Percentiles rank a stretch among this genome's conserved stretches.
Conservation (phyloP, 2,329 filamentous ascomycete species). For the Xylaria sp. region DNA sequence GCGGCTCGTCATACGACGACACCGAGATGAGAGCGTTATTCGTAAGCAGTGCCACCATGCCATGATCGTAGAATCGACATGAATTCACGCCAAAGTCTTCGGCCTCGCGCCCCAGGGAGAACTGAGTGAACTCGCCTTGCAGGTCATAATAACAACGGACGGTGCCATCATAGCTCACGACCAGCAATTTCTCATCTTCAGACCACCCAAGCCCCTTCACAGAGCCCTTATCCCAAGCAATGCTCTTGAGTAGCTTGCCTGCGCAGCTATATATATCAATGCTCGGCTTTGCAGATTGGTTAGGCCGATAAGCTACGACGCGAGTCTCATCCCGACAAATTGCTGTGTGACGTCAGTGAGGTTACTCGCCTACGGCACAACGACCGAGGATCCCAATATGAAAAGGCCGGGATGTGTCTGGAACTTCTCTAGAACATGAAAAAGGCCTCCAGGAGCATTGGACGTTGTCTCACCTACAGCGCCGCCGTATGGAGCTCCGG, state of each 20-base stretch:
- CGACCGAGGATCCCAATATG: neutral
- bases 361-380: slow-evolving; percentile 3
- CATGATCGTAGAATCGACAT: slow-evolving; percentile 91
- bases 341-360: slow-evolving; percentile 63
- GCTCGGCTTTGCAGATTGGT: slow-evolving; percentile 77
- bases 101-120: slow-evolving; percentile 87
- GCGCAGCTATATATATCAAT: slow-evolving; percentile 96
- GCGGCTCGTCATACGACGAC: slow-evolving; percentile 88
- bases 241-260: slow-evolving; percentile 84
- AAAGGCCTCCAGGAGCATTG: slow-evolving; percentile 6
- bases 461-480: slow-evolving; percentile 76
- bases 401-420: neutral
- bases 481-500: slow-evolving; percentile 91
- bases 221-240: slow-evolving; percentile 89
- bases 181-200: slow-evolving; percentile 89
- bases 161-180: slow-evolving; percentile 88
- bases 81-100: slow-evolving; percentile 87
- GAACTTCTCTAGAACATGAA: neutral
- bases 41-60: slow-evolving; percentile 90
- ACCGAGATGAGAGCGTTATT: slow-evolving; percentile 90
- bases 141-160: slow-evolving; percentile 91
- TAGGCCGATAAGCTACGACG: slow-evolving; percentile 79
- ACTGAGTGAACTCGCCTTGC: slow-evolving; percentile 95
- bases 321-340: slow-evolving; percentile 90
- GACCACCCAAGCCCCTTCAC: slow-evolving; percentile 95